Evolutionary conservation across 1,284 basidiomycete genomes (phyloP).

Genomic region (Athelia psychrophila): DNA sequence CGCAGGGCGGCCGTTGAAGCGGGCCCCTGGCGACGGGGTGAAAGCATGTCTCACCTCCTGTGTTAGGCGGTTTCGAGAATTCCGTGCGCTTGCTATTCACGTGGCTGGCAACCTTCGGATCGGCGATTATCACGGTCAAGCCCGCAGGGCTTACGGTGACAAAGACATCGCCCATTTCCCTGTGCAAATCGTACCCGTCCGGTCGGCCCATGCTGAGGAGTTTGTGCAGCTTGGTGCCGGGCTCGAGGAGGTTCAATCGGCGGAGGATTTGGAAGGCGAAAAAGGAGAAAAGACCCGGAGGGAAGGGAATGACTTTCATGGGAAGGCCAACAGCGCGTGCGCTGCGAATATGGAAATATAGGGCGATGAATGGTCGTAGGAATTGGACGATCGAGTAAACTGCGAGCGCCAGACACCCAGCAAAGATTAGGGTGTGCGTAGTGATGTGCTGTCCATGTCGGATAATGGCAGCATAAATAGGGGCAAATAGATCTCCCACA

Average conservation of each 20-base stretch:
- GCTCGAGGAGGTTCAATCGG: slow-evolving; percentile 6
- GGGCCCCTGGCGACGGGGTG: neutral
- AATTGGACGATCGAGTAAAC: slow-evolving; percentile 4
- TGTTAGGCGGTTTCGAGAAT: slow-evolving; percentile 12
- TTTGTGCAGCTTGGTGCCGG: slow-evolving; percentile 9
- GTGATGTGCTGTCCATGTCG: neutral
- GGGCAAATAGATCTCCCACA: no score
- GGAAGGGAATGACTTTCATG: slow-evolving; percentile 14
- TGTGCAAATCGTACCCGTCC: slow-evolving; percentile 13
- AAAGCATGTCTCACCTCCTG: slow-evolving; percentile 5
- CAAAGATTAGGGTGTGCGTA: neutral
- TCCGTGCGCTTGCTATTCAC: slow-evolving; percentile 6
- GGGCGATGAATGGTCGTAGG: slow-evolving; percentile 8
- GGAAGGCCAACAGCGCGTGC: slow-evolving; percentile 11
- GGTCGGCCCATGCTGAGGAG: slow-evolving; percentile 13
- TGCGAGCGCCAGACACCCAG: neutral
- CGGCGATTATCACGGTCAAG: slow-evolving; percentile 6
- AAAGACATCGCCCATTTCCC: slow-evolving; percentile 14
- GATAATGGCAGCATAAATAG: no score
- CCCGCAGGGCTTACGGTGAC: slow-evolving; percentile 11
- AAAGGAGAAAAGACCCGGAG: slow-evolving; percentile 15
- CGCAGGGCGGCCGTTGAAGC: no score
- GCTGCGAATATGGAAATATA: slow-evolving; percentile 5
- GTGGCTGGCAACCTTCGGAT: slow-evolving; percentile 9
- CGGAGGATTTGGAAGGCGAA: slow-evolving; percentile 10